Evolutionary conservation across 1,284 basidiomycete genomes (phyloP), one percentile per base, ranked within the genome.

Genomic region (Ceratobasidium sp.): DNA sequence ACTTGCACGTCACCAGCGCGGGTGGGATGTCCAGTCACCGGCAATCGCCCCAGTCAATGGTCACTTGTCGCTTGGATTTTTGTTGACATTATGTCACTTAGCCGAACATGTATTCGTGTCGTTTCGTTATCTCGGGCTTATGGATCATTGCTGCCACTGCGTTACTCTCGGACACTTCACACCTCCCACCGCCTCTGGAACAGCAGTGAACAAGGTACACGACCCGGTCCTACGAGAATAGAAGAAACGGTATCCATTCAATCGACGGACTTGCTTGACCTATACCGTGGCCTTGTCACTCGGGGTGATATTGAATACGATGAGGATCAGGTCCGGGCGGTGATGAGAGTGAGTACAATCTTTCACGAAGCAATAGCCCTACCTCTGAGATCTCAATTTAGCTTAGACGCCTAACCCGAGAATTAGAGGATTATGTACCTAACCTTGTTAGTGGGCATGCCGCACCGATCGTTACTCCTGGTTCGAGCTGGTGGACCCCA

Each of bases 301-400:
- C 77, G 81, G 0, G 88, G 89, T 0, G 80, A 83, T 71, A 83
- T 91, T 67, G 79, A 83, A 73, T 85, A 86, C 78, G 87, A 91
- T 75, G 85, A 87, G 72, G 87, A 89, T 72, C 90, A 92, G 77
- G 82, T 91, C 21, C 80, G 89, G 21, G 85, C 85, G 2, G 81
- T 91, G n/a, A 87, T 90, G 81, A 82, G 86, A 80, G 88, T 88
- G 74, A 26, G 83, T 77, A n/a, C 16, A 21, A 23, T 1, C 8
- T n/a, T 45, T 5, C 16, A 30, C 34, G 18, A 60, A 30, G 41
- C 21, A n/a, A n/a, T 50, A 23, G 14, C n/a, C 28, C 62, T 53
- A 18, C 10, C 71, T 36, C 23, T 43, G 16, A 62, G n/a, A 12
- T 21, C 6, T 18, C 71, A 32, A 18, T 39, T 58, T 61, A 87